These are phyloP conservation scores for Irpex rosettiformis DNA, from an alignment of 1,284 basidiomycete species.

Conservation along the genomic window DNA sequence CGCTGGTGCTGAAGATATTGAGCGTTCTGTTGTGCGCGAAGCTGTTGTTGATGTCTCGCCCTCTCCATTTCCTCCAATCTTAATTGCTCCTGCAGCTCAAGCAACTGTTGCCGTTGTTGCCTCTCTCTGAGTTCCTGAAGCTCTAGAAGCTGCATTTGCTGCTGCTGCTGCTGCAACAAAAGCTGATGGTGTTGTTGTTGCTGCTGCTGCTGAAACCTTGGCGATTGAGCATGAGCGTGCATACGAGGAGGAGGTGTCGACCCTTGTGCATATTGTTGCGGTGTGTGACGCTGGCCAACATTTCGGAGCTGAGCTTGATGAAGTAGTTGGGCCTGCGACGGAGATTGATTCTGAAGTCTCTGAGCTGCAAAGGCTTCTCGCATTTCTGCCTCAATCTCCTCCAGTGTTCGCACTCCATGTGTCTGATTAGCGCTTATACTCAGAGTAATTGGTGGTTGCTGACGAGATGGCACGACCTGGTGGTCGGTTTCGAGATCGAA, in stretches of 20 bases:
- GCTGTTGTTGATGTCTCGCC: constrained; percentile 41
- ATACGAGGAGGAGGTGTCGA: constrained; percentile 61
- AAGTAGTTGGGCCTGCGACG: constrained; percentile 16
- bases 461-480: constrained; percentile 5
- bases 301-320: constrained; percentile 37
- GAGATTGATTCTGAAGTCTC: constrained; percentile 23
- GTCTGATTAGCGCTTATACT: constrained; percentile 22
- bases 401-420: constrained; percentile 69
- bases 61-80: constrained; percentile 22
- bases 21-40: constrained; percentile 44
- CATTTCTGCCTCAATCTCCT: constrained; percentile 96
- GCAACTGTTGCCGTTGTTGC: constrained; percentile 57
- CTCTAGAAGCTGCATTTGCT: constrained; percentile 45
- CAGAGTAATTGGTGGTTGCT: constrained; percentile 20
- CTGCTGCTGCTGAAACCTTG: constrained; percentile 54
- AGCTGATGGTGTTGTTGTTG: constrained; percentile 57
- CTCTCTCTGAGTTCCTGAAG: constrained; percentile 44
- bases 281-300: constrained; percentile 15
- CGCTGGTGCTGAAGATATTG: constrained; percentile 37
- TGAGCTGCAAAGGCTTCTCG: constrained; percentile 49
- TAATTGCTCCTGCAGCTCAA: constrained; percentile 57
- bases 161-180: constrained; percentile 43
- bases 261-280: constrained; percentile 18
- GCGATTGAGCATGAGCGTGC: constrained; percentile 64
- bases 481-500: constrained; percentile 13